These are phyloP conservation scores for Lasiodiplodia sp. DNA, from an alignment of 2,329 filamentous ascomycete genomes.

Conservation along the genomic window DNA sequence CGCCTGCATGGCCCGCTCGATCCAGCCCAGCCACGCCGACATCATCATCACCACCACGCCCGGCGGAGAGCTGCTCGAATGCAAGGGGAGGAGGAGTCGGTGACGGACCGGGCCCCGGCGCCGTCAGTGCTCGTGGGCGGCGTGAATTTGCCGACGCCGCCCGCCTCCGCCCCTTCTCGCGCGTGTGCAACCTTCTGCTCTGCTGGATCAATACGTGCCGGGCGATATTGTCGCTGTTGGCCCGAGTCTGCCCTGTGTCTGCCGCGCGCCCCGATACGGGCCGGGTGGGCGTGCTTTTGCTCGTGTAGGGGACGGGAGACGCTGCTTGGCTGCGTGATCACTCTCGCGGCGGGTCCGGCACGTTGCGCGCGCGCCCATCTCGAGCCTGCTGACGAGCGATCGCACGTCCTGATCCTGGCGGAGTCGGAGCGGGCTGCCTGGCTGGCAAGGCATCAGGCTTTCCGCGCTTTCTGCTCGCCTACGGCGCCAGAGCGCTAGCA, in stretches of 20 bases:
- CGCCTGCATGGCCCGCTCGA: slow-evolving; percentile 24
- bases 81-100: slow-evolving; percentile 26
- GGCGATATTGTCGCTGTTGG: slow-evolving; percentile 22
- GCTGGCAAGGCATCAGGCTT: slow-evolving; percentile 20
- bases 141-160: slow-evolving; percentile 25
- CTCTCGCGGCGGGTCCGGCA: slow-evolving; percentile 20
- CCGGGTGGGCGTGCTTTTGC: slow-evolving; percentile 6
- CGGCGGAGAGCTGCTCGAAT: neutral
- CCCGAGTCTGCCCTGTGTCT: slow-evolving; percentile 19
- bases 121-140: slow-evolving; percentile 24
- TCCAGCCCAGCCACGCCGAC: slow-evolving; percentile 24
- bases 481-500: slow-evolving; percentile 24
- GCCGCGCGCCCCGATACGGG: slow-evolving; percentile 15
- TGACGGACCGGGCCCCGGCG: slow-evolving; percentile 18
- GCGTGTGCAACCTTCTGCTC: neutral
- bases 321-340: slow-evolving; percentile 19
- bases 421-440: slow-evolving; percentile 19
- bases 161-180: neutral
- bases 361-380: slow-evolving; percentile 23
- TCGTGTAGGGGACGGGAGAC: slow-evolving; percentile 13
- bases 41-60: slow-evolving; percentile 22
- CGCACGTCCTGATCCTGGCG: slow-evolving; percentile 21
- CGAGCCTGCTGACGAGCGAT: slow-evolving; percentile 22
- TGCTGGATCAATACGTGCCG: slow-evolving; percentile 13
- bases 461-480: slow-evolving; percentile 23